Base-by-base conservation (phyloP, 805 yeast genomes). In the Spathaspora hagerdaliae region DNA sequence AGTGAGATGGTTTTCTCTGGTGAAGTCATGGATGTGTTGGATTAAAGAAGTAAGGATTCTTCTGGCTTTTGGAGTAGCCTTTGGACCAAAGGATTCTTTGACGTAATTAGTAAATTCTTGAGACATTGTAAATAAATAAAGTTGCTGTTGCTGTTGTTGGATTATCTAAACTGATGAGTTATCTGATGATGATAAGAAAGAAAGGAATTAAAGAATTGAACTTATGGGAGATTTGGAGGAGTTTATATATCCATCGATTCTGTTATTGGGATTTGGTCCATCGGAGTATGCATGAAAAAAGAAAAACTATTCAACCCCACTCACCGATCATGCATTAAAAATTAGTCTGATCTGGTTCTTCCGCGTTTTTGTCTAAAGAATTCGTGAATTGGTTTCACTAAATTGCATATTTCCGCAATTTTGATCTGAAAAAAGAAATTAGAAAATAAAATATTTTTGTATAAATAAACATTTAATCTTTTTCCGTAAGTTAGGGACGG, bases 11-110 rank as follows among this genome's bases (percentile, higher is more conserved):
- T 61, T 63, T 41, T 65, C 71, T 38, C 70, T 54, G 7, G 69
- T 55, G 48, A 65, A 65, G 38, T 65, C 71, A 39, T 65, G 71
- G 9, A 65, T 45, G 44, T 65, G 71, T 38, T 60, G 65, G 35
- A 65, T 61, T 35, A 64, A 55, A 7, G 64, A 60, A 12, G 46
- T 45, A 26, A 60, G 41, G 12, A 60, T 40, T 40, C 54, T 46
- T 33, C 55, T 51, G 10, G 58, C 47, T 42, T 56, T 53, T 19
- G 63, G 62, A 9, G 59, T 49, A 27, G 61, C 49, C 26, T 51
- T 55, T 27, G 65, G 62, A 15, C 65, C 65, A 38, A 59, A 55
- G n/a, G 65, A 57, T 36, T 46, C 46, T 44, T 57, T 56, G 26
- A 60, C 65, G 31, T 39, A 40, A 32, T 59, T 51, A 7, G 65